phyloP scores from a whole-genome alignment of 1,284 basidiomycete genomes.

The Cerrena zonata region DNA sequence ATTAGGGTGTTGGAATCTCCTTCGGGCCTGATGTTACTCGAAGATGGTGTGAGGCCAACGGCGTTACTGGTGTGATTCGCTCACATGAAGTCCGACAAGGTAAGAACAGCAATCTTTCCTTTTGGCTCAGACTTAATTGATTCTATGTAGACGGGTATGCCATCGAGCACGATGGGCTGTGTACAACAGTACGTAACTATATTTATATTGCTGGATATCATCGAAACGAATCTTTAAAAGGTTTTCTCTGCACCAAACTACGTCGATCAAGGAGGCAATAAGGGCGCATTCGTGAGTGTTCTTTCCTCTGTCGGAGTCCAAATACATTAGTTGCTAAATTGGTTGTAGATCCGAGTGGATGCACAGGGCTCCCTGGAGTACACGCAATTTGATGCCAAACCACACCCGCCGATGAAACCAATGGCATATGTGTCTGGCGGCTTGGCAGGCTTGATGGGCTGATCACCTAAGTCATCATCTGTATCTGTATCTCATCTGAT shows the following conservation, averaged over 20 bases:
- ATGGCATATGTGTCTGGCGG: conserved; percentile 82
- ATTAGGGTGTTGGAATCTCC: conserved; percentile 85
- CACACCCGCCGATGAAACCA: conserved; percentile 85
- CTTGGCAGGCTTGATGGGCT: conserved; percentile 50
- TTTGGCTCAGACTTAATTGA: not conserved
- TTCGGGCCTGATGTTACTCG: conserved; percentile 93
- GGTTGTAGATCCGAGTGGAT: conserved; percentile 72
- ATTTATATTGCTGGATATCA: conserved; percentile 1
- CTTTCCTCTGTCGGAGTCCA: not conserved
- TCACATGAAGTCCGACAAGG: conserved; percentile 97
- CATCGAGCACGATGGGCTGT: conserved; percentile 83
- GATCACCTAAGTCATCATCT: not conserved
- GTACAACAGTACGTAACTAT: conserved; percentile 63
- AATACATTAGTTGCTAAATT: conserved; percentile 9
- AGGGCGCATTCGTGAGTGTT: conserved; percentile 69
- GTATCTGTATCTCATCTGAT: conserved; percentile 28
- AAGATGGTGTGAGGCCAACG: conserved; percentile 84
- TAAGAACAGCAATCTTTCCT: conserved; percentile 27
- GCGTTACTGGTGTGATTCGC: conserved; percentile 84
- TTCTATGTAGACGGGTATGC: conserved; percentile 68
- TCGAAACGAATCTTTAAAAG: conserved; percentile 29
- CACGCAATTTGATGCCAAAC: conserved; percentile 79
- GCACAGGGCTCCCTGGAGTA: conserved; percentile 71
- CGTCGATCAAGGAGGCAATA: conserved; percentile 77
- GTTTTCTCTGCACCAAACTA: conserved; percentile 84